Base-by-base conservation (phyloP, 257 asterid genomes). In the Solanum etuberosum region DNA sequence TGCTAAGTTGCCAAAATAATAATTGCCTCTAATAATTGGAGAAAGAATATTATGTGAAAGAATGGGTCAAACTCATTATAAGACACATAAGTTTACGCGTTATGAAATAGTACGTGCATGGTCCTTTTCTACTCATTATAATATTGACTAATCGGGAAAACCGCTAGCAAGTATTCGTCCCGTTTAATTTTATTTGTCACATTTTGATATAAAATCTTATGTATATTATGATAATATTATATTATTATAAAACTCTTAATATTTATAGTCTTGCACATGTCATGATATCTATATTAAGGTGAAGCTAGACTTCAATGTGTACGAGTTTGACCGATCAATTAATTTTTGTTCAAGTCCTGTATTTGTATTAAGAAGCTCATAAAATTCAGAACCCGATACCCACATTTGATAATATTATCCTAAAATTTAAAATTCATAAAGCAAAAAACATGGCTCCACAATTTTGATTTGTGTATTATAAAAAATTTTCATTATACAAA, bases 151-250 rank as follows among this genome's bases (percentile, higher is more conserved):
- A 61, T 61, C 1, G 7, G 27, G 31, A 61, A 61, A n/a, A 2
- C 16, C 7, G 4, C 15, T 23, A 23, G 0, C 0, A 0, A 23
- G 0, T 61, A 61, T 61, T 9, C 3, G 0, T 23, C 0, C 5
- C 15, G 0, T 61, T 23, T 2, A 23, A 61, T 23, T 61, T 61
- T 61, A 61, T 23, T 61, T 61, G 1, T 61, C 0, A 61, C n/a
- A n/a, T 9, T n/a, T 61, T 61, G 3, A n/a, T 10, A 61, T 61
- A 4, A 61, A 61, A n/a, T 61, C 3, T n/a, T 61, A 61, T 4
- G 3, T 61, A n/a, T 61, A n/a, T 61, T 0, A n/a, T 0, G 14
- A 23, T 10, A 61, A 9, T 61, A 23, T 61, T 61, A 61, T n/a
- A 61, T 61, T 61, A 23, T 61, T 61, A 61, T 61, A 61, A 21